These are phyloP conservation scores for Colletotrichum tamarilloi DNA, from an alignment of 2,329 filamentous ascomycete genomes.

Conservation along the genomic window DNA sequence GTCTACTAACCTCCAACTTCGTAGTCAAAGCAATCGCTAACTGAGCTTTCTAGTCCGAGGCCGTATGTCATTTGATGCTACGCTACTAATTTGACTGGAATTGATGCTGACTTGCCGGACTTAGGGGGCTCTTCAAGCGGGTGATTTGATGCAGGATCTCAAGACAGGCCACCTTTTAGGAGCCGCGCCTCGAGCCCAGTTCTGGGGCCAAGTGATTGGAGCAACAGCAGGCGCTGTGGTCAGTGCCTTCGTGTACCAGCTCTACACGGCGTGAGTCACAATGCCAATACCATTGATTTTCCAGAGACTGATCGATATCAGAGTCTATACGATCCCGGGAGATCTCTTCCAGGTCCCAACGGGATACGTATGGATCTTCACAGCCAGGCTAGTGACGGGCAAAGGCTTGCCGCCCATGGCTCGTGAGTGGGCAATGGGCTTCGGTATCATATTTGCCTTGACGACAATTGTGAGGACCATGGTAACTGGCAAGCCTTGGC, in stretches of 20 bases:
- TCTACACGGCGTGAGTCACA: conserved; percentile 75
- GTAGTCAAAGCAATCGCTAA: background rate
- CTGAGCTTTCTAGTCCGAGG: conserved; percentile 48
- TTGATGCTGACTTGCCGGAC: conserved; percentile 16
- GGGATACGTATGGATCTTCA: conserved; percentile 97
- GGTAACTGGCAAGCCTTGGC: conserved; percentile 69
- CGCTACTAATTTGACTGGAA: background rate
- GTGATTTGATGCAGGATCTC: conserved; percentile 95
- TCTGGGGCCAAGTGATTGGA: conserved; percentile 95
- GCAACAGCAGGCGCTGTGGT: conserved; percentile 87
- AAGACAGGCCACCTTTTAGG: conserved; percentile 96
- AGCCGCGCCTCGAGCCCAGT: conserved; percentile 92
- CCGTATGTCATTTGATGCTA: conserved; percentile 42
- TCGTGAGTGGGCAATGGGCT: conserved; percentile 79
- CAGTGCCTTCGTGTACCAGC: conserved; percentile 85
- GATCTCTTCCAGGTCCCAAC: conserved; percentile 94
- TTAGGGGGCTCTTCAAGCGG: conserved; percentile 86
- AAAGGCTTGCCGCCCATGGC: conserved; percentile 88
- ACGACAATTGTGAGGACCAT: conserved; percentile 78
- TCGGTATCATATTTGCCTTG: conserved; percentile 78
- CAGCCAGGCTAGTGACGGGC: conserved; percentile 90
- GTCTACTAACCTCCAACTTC: background rate
- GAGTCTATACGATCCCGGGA: conserved; percentile 88
- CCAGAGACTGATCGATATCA: conserved; percentile 41
- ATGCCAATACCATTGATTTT: background rate